Percentiles rank a stretch among this genome's conserved stretches.
Conservation (phyloP, 495 filamentous ascomycete species). For the Daldinia concentrica region DNA sequence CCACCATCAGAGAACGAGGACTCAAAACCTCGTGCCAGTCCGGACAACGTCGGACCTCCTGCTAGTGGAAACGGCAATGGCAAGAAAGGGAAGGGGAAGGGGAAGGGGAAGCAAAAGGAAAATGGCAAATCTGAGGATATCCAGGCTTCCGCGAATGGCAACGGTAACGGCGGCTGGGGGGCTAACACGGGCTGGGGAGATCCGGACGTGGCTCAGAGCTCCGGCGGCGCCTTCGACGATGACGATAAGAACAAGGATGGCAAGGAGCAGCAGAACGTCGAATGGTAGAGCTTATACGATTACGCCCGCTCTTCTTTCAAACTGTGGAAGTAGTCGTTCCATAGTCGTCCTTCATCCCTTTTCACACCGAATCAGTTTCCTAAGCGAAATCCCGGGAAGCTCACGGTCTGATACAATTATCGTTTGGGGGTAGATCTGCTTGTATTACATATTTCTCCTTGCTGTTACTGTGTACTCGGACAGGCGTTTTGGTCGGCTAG, state of each 20-base stretch:
- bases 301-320: neutral
- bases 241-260: constrained; percentile 19
- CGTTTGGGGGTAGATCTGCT: neutral
- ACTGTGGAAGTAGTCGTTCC: neutral
- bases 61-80: neutral
- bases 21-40: neutral
- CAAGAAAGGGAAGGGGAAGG: neutral
- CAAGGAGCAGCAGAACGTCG: neutral
- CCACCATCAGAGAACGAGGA: constrained; percentile 3
- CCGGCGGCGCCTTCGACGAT: constrained; percentile 32
- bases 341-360: neutral
- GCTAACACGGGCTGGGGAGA: constrained; percentile 15
- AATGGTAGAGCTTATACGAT: constrained; percentile 19
- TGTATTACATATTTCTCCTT: neutral
- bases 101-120: neutral
- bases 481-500: neutral
- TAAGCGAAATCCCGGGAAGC: neutral
- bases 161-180: constrained; percentile 5
- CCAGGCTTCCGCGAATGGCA: neutral
- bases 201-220: constrained; percentile 25
- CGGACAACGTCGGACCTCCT: neutral
- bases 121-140: neutral
- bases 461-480: neutral
- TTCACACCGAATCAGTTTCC: neutral
- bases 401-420: neutral